Conservation (phyloP, 345 rosid genomes). For the Rhodamnia argentea region DNA sequence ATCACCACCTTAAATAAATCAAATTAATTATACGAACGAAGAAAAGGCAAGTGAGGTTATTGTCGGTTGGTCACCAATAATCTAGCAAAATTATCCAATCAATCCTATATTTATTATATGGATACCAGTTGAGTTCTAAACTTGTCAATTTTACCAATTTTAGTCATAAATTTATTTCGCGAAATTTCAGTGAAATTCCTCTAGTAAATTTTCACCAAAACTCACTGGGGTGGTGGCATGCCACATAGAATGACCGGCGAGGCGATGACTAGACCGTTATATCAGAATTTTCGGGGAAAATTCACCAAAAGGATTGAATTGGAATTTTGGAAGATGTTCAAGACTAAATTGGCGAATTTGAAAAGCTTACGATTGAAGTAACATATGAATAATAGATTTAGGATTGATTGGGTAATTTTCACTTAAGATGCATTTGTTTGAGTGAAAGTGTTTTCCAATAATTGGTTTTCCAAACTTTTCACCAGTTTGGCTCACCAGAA, state of each 20-base stretch:
- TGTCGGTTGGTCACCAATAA: neutral
- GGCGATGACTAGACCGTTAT: neutral
- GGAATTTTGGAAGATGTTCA: too few species aligned
- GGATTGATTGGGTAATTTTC: neutral
- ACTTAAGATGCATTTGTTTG: too few species aligned
- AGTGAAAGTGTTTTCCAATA: too few species aligned
- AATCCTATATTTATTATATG: fast-evolving
- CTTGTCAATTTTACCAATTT: neutral
- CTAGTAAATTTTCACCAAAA: fast-evolving
- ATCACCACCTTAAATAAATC: neutral
- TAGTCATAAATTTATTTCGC: neutral
- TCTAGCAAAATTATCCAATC: neutral
- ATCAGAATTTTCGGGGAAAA: too few species aligned
- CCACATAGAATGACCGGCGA: fast-evolving
- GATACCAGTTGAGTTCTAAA: fast-evolving
- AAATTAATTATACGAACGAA: neutral
- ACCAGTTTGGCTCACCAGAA: too few species aligned
- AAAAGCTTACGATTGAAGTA: neutral
- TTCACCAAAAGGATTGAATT: too few species aligned
- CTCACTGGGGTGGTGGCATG: fast-evolving
- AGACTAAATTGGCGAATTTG: neutral
- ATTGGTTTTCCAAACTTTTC: too few species aligned
- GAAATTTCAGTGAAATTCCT: neutral
- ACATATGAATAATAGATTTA: neutral
- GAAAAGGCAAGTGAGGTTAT: neutral